phyloP scores from a whole-genome alignment of 2,329 filamentous ascomycete species.

The Colletotrichum euphorbiae region DNA sequence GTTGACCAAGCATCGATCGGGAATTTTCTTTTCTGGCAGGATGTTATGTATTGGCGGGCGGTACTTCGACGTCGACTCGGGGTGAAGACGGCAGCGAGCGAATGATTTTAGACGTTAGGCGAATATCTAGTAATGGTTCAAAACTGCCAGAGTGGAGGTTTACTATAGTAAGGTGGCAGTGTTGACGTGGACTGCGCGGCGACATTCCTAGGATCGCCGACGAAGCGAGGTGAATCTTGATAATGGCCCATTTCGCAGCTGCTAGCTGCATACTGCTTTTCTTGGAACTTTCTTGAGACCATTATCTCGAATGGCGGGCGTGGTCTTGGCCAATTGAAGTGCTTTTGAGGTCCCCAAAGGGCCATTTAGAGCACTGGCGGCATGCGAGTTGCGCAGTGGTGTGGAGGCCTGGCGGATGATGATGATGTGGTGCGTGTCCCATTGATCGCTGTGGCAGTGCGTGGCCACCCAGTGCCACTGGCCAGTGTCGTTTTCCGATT shows the following conservation, averaged over 20 bases:
- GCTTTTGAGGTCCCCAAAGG: not conserved
- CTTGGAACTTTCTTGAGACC: constrained; percentile 27
- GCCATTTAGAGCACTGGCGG: not conserved
- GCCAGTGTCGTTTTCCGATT: constrained; percentile 27
- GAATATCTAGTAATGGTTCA: not conserved
- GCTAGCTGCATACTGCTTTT: constrained; percentile 32
- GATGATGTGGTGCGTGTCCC: not conserved
- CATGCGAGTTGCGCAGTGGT: not conserved
- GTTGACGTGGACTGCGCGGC: constrained; percentile 29
- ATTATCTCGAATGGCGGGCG: constrained; percentile 4
- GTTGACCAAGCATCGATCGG: constrained; percentile 3
- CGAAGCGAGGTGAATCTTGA: constrained; percentile 33
- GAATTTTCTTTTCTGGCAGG: constrained; percentile 2
- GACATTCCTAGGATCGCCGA: constrained; percentile 9
- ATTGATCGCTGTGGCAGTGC: constrained; percentile 40
- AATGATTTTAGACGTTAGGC: constrained; percentile 2
- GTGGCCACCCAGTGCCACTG: too few relatives aligned
- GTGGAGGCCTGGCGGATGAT: constrained; percentile 8
- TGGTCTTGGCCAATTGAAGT: constrained; percentile 25
- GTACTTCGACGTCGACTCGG: not conserved
- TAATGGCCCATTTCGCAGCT: constrained; percentile 25
- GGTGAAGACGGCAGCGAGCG: not conserved
- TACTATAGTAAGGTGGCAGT: constrained; percentile 35
- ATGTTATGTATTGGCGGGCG: not conserved
- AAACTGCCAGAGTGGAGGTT: constrained; percentile 22